phyloP scores from a whole-genome alignment of 192 early-diverging fungal species.

The Podila minutissima region DNA sequence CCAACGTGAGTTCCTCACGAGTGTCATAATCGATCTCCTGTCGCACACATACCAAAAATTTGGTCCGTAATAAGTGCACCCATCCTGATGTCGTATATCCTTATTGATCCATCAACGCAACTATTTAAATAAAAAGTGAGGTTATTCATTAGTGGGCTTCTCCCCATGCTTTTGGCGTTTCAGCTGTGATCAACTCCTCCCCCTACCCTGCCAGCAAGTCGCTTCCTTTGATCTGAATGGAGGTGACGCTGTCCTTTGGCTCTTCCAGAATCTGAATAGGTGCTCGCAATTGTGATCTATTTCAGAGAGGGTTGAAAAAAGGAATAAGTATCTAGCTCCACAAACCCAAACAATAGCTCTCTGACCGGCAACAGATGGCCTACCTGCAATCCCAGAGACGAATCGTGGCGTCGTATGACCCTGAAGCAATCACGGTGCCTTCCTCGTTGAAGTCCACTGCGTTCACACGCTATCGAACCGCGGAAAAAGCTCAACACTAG shows the following conservation, averaged over 20 bases:
- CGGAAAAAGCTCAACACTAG: no score
- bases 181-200: neutral
- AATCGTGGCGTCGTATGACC: slow-evolving; percentile 76
- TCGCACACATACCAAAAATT: slow-evolving; percentile 67
- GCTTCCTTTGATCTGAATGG: slow-evolving; percentile 71
- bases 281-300: slow-evolving; percentile 61
- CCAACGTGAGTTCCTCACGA: neutral
- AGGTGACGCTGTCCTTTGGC: slow-evolving; percentile 87
- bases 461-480: slow-evolving; percentile 71
- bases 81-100: slow-evolving; percentile 88
- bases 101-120: slow-evolving; percentile 85
- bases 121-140: slow-evolving; percentile 18
- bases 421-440: slow-evolving; percentile 81
- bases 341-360: neutral
- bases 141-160: neutral
- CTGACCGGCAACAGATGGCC: neutral
- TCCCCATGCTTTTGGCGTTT: neutral
- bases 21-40: no score
- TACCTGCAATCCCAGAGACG: slow-evolving; percentile 84
- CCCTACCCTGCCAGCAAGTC: slow-evolving; percentile 81
- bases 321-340: neutral
- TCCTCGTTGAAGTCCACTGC: slow-evolving; percentile 84
- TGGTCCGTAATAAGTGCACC: slow-evolving; percentile 75
- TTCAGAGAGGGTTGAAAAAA: neutral
- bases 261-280: slow-evolving; percentile 89